These are phyloP conservation scores for Pelargonium myrrhifolium DNA, from an alignment of 441 rosid genomes.

Conservation along the genomic window DNA sequence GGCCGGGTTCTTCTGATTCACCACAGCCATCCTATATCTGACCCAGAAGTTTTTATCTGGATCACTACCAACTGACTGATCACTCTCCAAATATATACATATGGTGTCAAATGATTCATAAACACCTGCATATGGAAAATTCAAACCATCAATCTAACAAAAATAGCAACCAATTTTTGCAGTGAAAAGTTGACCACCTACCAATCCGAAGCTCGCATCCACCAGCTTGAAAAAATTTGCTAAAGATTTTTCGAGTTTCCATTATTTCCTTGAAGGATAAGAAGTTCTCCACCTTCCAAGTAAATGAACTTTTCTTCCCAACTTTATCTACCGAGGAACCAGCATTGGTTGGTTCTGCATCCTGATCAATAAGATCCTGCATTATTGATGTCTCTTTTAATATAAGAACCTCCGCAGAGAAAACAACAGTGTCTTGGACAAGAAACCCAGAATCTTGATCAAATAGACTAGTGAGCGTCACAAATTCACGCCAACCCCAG, in stretches of 20 bases:
- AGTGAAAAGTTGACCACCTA: conserved; percentile 33
- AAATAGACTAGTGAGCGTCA: conserved; percentile 93
- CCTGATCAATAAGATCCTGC: conserved; percentile 66
- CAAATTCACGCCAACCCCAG: conserved; percentile 99
- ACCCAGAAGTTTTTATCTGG: conserved; percentile 99
- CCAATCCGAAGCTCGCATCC: conserved; percentile 99
- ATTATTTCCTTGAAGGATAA: conserved; percentile 90
- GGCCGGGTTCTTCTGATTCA: conserved; percentile 85
- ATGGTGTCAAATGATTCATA: conserved; percentile 98
- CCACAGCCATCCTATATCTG: conserved; percentile 92
- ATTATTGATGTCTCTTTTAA: conserved; percentile 81
- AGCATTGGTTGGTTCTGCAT: conserved; percentile 40
- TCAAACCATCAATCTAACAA: no score
- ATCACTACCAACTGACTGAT: conserved; percentile 83
- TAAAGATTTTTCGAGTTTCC: conserved; percentile 95
- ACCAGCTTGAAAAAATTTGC: conserved; percentile 97
- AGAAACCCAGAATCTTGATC: conserved; percentile 99
- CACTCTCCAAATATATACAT: conserved; percentile 97
- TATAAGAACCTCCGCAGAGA: conserved; percentile 99
- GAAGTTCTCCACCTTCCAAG: conserved; percentile 98
- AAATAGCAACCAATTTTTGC: conserved; percentile 18
- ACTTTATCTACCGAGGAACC: conserved; percentile 43
- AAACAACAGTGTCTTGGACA: conserved; percentile 85
- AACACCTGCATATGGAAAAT: conserved; percentile 68
- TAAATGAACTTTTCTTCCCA: conserved; percentile 73